Percentiles rank a stretch among this genome's conserved stretches.
Evolutionary conservation across 2,329 filamentous ascomycete species (phyloP).

Genomic region (Stromatinia cepivora): DNA sequence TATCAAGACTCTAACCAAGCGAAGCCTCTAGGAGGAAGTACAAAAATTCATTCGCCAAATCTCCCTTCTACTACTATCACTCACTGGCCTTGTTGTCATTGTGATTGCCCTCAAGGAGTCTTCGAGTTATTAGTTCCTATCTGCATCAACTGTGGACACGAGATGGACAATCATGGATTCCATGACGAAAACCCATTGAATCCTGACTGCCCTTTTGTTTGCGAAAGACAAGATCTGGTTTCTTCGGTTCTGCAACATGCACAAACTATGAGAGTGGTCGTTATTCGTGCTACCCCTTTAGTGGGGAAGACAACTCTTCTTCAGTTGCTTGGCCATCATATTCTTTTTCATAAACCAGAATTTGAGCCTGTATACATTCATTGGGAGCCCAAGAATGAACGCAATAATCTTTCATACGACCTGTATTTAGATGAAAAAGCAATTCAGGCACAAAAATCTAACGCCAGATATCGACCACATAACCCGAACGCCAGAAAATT

Average conservation of each 20-base stretch:
- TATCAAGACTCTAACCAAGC: neutral
- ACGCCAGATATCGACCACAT: neutral
- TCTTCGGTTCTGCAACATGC: neutral
- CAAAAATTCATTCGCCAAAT: neutral
- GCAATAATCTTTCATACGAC: neutral
- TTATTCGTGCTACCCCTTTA: slow-evolving; percentile 6
- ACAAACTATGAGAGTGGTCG: neutral
- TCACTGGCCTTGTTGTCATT: neutral
- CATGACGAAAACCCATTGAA: neutral
- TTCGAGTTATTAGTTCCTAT: neutral
- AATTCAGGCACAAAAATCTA: neutral
- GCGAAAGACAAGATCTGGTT: neutral
- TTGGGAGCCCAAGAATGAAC: neutral
- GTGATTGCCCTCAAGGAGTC: slow-evolving; percentile 9
- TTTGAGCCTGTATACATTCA: neutral
- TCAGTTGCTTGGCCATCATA: neutral
- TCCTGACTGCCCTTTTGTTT: neutral
- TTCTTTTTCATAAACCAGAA: neutral
- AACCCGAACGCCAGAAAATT: neutral
- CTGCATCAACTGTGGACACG: neutral
- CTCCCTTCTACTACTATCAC: neutral
- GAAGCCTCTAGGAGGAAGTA: neutral
- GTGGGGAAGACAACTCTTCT: slow-evolving; percentile 7
- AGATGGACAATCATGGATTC: neutral
- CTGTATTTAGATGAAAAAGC: neutral